Percentiles rank a stretch among this genome's conserved stretches.
phyloP scores from a whole-genome alignment of 768 basidiomycete species.

The Omphalotus guepiniiformis region DNA sequence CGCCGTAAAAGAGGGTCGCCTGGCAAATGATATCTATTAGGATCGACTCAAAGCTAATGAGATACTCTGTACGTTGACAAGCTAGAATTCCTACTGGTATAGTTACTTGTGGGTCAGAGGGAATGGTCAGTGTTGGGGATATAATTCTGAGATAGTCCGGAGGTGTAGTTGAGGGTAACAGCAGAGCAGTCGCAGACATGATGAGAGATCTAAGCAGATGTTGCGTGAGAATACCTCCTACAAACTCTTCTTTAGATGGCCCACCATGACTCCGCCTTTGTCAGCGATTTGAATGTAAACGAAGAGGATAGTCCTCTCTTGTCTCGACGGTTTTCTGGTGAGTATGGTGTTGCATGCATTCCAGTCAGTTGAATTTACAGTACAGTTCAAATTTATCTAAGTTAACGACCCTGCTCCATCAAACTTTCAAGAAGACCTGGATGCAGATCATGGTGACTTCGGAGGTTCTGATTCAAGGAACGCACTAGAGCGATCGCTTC shows the following conservation, averaged over 20 bases:
- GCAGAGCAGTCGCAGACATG: conserved; percentile 40
- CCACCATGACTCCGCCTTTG: too few relatives aligned
- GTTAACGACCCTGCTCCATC: too few relatives aligned
- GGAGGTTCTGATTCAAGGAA: background rate
- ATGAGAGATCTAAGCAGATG: too few relatives aligned
- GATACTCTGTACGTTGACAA: conserved; percentile 58
- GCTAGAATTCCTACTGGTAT: conserved; percentile 75
- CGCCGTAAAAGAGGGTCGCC: conserved; percentile 67
- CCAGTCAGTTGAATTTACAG: too few relatives aligned
- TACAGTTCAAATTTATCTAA: too few relatives aligned
- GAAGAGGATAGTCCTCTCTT: too few relatives aligned
- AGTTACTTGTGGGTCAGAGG: conserved; percentile 43
- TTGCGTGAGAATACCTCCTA: too few relatives aligned
- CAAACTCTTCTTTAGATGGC: too few relatives aligned
- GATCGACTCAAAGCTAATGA: conserved; percentile 3
- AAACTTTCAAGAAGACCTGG: background rate
- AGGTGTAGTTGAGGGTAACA: conserved; percentile 43
- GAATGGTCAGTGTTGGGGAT: conserved; percentile 51
- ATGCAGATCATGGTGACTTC: background rate
- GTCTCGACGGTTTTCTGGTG: too few relatives aligned
- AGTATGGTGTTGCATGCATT: too few relatives aligned
- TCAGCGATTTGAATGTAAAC: too few relatives aligned
- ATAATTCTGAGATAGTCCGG: conserved; percentile 62
- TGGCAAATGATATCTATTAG: conserved; percentile 20
- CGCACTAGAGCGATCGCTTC: conserved; percentile 18